phyloP scores from a whole-genome alignment of 2,329 filamentous ascomycete species.

The Sporothrix schenckii region DNA sequence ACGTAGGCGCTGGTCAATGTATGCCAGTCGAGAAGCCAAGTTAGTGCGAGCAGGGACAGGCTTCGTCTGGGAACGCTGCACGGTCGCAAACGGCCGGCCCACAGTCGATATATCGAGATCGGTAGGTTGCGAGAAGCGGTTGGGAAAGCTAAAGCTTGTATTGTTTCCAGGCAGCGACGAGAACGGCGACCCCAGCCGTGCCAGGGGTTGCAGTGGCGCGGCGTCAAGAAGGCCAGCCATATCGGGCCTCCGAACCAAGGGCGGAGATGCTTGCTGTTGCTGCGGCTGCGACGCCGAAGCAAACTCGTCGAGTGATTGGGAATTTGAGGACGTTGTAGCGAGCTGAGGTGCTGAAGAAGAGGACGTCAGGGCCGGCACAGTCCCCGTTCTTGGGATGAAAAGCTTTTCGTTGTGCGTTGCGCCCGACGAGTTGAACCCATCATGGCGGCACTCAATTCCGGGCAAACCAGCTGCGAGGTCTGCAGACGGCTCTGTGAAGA shows the following conservation, averaged over 20 bases:
- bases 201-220: conserved; percentile 40
- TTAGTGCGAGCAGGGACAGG: conserved; percentile 48
- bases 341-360: conserved; percentile 41
- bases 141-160: conserved; percentile 64
- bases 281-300: neutral
- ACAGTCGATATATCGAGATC: conserved; percentile 51
- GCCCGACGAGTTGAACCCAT: conserved; percentile 45
- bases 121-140: conserved; percentile 54
- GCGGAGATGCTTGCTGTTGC: conserved; percentile 32
- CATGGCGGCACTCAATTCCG: conserved; percentile 34
- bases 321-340: conserved; percentile 5
- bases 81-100: conserved; percentile 59
- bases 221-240: conserved; percentile 31
- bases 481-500: conserved; percentile 53
- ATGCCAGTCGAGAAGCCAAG: conserved; percentile 57
- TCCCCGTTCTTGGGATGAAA: conserved; percentile 44
- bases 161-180: conserved; percentile 35
- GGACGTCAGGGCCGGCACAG: conserved; percentile 33
- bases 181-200: conserved; percentile 63
- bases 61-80: conserved; percentile 48
- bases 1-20: conserved; percentile 61
- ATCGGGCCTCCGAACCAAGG: conserved; percentile 37
- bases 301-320: neutral
- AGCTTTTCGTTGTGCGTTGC: conserved; percentile 45
- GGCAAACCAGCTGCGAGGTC: conserved; percentile 11